Conservation (phyloP, 2,329 filamentous ascomycete species). For the Aspergillus chevalieri region DNA sequence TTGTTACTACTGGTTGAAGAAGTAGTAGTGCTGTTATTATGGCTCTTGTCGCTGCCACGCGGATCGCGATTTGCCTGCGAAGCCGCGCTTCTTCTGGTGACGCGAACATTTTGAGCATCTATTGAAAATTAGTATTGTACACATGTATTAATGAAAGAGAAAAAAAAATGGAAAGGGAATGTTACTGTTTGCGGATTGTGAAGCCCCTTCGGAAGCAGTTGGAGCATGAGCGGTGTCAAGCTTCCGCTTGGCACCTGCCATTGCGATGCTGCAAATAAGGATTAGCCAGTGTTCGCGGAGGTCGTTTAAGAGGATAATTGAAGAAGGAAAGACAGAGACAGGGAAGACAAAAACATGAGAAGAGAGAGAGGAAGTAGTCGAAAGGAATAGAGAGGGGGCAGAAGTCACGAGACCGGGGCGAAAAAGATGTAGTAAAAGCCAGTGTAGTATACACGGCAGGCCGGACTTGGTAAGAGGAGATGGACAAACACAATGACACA, state of each 20-base stretch:
- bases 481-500: no score
- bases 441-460: no score
- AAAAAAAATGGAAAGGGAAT: background rate
- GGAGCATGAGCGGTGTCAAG: conserved; percentile 20
- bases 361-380: conserved; percentile 3
- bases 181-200: conserved; percentile 21
- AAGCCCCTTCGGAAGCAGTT: conserved; percentile 10
- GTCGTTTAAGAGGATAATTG: no score
- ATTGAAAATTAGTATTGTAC: background rate
- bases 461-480: no score
- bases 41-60: background rate
- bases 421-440: background rate
- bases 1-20: conserved; percentile 7
- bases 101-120: conserved; percentile 4
- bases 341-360: background rate
- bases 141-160: background rate
- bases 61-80: background rate
- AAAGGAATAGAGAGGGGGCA: conserved; percentile 5
- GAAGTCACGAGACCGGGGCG: background rate
- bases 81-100: conserved; percentile 1
- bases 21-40: background rate
- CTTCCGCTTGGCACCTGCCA: conserved; percentile 34
- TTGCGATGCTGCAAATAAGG: conserved; percentile 16
- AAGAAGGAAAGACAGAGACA: background rate
- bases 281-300: background rate